phyloP scores from a whole-genome alignment of 179 eudicot species.

The Spergularia azorica region DNA sequence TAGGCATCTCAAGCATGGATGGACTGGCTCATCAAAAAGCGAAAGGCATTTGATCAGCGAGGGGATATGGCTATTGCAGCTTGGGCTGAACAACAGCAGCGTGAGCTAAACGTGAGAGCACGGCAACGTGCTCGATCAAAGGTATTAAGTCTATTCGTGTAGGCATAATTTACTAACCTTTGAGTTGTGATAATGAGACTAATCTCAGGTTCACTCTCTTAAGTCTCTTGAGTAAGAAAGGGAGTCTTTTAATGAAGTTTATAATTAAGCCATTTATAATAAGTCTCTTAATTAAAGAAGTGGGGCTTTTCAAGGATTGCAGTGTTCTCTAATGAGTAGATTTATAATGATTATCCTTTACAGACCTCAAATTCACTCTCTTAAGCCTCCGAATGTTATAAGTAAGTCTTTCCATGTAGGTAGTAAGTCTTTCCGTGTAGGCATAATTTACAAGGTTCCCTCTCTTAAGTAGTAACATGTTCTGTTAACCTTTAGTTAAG shows the following conservation, averaged over 20 bases:
- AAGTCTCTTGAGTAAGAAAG: too few species aligned
- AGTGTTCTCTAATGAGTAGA: too few species aligned
- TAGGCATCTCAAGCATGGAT: slow-evolving; percentile 99
- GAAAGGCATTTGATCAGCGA: slow-evolving; percentile 91
- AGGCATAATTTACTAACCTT: neutral
- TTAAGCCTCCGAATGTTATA: too few species aligned
- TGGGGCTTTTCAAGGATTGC: too few species aligned
- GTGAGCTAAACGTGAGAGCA: slow-evolving; percentile 70
- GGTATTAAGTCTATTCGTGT: slow-evolving; percentile 36
- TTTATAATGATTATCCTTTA: too few species aligned
- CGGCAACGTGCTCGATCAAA: slow-evolving; percentile 89
- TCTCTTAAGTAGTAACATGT: neutral
- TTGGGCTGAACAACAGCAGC: slow-evolving; percentile 99
- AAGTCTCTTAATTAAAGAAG: too few species aligned
- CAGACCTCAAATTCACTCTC: too few species aligned
- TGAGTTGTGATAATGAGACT: neutral
- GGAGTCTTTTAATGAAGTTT: too few species aligned
- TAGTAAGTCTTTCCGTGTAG: neutral
- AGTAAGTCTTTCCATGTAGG: neutral
- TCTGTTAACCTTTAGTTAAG: too few species aligned
- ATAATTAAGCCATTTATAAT: too few species aligned
- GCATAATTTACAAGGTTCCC: neutral
- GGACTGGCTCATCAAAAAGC: slow-evolving; percentile 92
- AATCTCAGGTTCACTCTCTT: too few species aligned
- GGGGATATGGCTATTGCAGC: slow-evolving; percentile 98